Conservation (phyloP, 768 basidiomycete species). For the Gelatoporia subvermispora region DNA sequence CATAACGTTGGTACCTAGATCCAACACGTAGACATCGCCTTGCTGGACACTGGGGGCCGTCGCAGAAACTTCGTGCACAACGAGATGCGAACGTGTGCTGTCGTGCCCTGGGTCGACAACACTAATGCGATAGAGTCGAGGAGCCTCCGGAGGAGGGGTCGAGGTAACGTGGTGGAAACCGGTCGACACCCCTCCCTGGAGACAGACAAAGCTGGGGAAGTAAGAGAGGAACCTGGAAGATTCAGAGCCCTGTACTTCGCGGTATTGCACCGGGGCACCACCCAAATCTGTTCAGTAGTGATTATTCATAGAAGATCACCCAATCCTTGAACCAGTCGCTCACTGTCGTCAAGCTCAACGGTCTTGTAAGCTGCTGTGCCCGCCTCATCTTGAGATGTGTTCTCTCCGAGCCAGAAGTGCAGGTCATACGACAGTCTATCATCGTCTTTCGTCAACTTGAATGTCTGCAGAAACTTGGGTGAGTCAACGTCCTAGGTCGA, state of each 20-base stretch:
- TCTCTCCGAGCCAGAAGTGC: slow-evolving; percentile 61
- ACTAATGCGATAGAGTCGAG: slow-evolving; percentile 48
- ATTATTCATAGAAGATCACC: too few species aligned
- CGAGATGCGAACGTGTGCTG: slow-evolving; percentile 6
- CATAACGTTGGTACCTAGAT: slow-evolving; percentile 48
- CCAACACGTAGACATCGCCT: slow-evolving; percentile 57
- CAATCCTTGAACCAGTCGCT: too few species aligned
- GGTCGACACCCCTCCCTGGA: slow-evolving; percentile 45
- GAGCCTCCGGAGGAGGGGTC: slow-evolving; percentile 38
- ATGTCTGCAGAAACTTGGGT: slow-evolving; percentile 40
- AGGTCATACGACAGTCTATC: slow-evolving; percentile 49
- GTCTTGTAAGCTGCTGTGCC: slow-evolving; percentile 64
- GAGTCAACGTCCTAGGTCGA: neutral
- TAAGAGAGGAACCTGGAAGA: slow-evolving; percentile 46
- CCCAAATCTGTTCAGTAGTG: slow-evolving; percentile 38
- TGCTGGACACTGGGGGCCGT: slow-evolving; percentile 42
- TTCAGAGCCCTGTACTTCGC: slow-evolving; percentile 58
- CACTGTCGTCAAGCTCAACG: slow-evolving; percentile 62
- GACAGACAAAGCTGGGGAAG: slow-evolving; percentile 42
- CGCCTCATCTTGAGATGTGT: slow-evolving; percentile 57
- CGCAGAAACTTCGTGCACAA: slow-evolving; percentile 46
- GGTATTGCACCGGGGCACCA: slow-evolving; percentile 54
- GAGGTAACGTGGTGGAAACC: slow-evolving; percentile 47
- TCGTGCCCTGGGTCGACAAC: slow-evolving; percentile 11
- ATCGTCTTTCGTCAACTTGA: slow-evolving; percentile 46